Evolutionary conservation across 1,284 basidiomycete species (phyloP), one percentile per base, ranked within the genome.

Genomic region (Ganoderma sp.): DNA sequence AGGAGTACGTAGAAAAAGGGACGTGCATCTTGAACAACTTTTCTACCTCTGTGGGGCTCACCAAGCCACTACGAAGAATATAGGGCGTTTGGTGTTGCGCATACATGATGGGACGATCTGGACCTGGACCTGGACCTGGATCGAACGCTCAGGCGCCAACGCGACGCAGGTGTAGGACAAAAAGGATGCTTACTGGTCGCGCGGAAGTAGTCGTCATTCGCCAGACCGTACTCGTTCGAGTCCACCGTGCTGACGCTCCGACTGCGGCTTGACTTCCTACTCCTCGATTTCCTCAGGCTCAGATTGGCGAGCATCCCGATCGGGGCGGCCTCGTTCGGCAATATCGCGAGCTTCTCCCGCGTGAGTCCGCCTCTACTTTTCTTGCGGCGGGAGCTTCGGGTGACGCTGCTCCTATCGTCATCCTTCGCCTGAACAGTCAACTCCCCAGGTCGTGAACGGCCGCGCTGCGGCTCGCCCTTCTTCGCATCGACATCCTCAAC

Each of bases 1-100:
- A 39, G 9, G 25, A 14, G 10, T 12, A 19, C 5, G 37, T 15
- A 8, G 14, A 1, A 42, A 4, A 28, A 41, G 34, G 15, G 25
- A 79, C 89, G 67, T 75, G 95, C 90, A 94, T 92, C 73, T 86
- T 83, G 79, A 96, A 96, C 17, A 96, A 81, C 64, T 87, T 85
- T 71, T 95, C 91, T 0, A 89, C 93, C 73, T 95, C 93, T 34
- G 82, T 81, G 0, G 88, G 85, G 2, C 87, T 87, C 66, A 96
- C 87, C 34, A 95, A 83, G 1, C 89, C 88, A 45, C 87, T 85
- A 25, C 87, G 84, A 48, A 96, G 82, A 66, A 96, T 92, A 71
- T 88, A 84, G 3, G 94, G 92, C 3, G 86, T 80, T 68, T 85
- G 85, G 64, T 88, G 83, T 54, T 83, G 78, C 73, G 81, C 66